Evolutionary conservation across 768 basidiomycete species (phyloP).

Genomic region (Trametes punicea): DNA sequence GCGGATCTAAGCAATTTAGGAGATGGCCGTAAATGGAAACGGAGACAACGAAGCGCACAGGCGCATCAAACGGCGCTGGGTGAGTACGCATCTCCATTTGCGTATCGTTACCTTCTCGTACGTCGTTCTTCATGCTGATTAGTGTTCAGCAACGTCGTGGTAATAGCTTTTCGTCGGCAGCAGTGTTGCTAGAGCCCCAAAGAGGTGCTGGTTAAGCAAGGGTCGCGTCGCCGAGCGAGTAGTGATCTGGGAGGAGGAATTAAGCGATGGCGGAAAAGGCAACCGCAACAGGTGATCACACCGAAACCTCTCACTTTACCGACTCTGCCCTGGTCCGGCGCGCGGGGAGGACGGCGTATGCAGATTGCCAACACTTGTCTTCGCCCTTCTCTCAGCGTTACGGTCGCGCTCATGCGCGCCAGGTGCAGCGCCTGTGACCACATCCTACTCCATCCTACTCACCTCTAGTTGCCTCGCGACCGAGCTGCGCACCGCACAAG

Average conservation of each 20-base stretch:
- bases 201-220: neutral
- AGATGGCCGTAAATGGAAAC: neutral
- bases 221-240: neutral
- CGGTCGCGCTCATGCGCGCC: constrained; percentile 4
- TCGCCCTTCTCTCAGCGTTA: neutral
- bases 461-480: neutral
- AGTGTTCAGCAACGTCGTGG: neutral
- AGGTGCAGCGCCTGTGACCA: neutral
- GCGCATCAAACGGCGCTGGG: neutral
- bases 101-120: neutral
- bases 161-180: neutral
- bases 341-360: neutral
- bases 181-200: neutral
- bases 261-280: constrained; percentile 14
- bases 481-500: constrained; percentile 12
- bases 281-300: constrained; percentile 8
- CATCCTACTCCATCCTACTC: neutral
- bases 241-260: neutral
- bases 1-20: constrained; percentile 17
- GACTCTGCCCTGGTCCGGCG: neutral
- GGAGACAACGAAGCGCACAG: constrained; percentile 1
- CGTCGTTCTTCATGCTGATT: neutral
- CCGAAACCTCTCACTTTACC: constrained; percentile 2
- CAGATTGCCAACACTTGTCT: neutral
- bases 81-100: neutral